A percentile compares a stretch with the other conserved stretches of the same genome.
Conservation (phyloP, 352 stramenopile species). For the Phytophthora vignae region DNA sequence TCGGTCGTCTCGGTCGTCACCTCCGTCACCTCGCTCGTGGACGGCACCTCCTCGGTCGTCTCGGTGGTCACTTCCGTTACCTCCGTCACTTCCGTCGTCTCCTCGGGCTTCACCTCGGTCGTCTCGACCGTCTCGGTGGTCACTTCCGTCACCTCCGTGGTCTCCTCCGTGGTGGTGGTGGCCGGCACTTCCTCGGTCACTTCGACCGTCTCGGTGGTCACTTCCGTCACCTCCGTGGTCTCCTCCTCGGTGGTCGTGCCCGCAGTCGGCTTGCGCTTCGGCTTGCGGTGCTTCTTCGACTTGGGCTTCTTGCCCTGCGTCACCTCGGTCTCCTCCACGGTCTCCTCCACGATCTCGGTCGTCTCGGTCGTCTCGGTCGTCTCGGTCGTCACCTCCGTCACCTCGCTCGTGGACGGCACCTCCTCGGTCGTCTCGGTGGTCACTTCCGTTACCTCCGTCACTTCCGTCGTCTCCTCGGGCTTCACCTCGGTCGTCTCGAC, state of each 20-base stretch:
- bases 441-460: background rate
- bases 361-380: background rate
- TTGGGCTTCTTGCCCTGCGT: conserved; percentile 15
- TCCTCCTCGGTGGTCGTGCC: conserved; percentile 2
- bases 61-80: conserved; percentile 2
- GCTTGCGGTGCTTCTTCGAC: conserved; percentile 10
- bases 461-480: conserved; percentile 1
- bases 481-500: background rate
- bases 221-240: conserved; percentile 9
- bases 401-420: conserved; percentile 11
- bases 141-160: no score
- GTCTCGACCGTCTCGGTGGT: no score
- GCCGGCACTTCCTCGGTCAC: no score
- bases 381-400: background rate
- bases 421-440: conserved; percentile 13
- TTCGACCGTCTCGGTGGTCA: conserved; percentile 2
- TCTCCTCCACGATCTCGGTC: conserved; percentile 13
- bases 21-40: conserved; percentile 7
- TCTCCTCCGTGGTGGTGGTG: no score
- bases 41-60: conserved; percentile 7
- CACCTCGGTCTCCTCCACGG: conserved; percentile 12
- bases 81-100: conserved; percentile 3
- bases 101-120: conserved; percentile 5
- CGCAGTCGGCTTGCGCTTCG: conserved; percentile 9
- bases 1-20: background rate